Evolutionary conservation across 2,329 filamentous ascomycete genomes (phyloP).

Genomic region (Alternaria tenuissima): DNA sequence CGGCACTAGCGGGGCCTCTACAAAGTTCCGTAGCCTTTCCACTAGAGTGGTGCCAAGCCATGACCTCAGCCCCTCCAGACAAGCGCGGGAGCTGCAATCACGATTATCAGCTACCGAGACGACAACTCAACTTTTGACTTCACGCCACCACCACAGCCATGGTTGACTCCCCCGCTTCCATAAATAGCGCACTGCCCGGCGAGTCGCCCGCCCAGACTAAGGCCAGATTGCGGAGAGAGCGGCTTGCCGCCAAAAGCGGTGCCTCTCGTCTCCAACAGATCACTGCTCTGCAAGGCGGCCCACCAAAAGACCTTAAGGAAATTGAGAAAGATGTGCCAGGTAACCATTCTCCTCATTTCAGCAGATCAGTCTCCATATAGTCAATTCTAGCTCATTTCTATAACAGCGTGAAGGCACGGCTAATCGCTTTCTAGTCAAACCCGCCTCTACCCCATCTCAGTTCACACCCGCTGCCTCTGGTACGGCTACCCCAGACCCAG

Average conservation of each 20-base stretch:
- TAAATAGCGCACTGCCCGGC: conserved; percentile 24
- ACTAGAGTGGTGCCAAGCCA: conserved; percentile 16
- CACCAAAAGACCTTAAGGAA: conserved; percentile 45
- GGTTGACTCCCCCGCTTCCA: conserved; percentile 34
- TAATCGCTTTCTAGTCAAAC: conserved; percentile 36
- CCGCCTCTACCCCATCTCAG: conserved; percentile 29
- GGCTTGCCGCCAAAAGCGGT: conserved; percentile 79
- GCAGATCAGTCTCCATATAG: conserved; percentile 13
- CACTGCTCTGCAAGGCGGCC: conserved; percentile 71
- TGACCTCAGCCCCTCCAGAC: conserved; percentile 22
- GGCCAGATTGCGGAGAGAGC: conserved; percentile 78
- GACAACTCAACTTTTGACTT: conserved; percentile 1
- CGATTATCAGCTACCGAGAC: conserved; percentile 1
- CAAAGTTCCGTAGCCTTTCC: background rate
- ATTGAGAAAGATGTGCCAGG: conserved; percentile 48
- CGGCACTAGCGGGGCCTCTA: background rate
- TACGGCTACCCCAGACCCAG: conserved; percentile 64
- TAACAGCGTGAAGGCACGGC: conserved; percentile 17
- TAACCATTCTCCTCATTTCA: conserved; percentile 27
- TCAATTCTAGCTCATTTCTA: background rate
- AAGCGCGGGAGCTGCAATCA: too few relatives aligned
- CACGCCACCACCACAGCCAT: conserved; percentile 21
- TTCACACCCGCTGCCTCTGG: conserved; percentile 30
- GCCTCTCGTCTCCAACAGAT: conserved; percentile 77
- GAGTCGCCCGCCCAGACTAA: conserved; percentile 61